phyloP scores from a whole-genome alignment of 176 grass and related monocot genomes.

The Musa troglodytarum region DNA sequence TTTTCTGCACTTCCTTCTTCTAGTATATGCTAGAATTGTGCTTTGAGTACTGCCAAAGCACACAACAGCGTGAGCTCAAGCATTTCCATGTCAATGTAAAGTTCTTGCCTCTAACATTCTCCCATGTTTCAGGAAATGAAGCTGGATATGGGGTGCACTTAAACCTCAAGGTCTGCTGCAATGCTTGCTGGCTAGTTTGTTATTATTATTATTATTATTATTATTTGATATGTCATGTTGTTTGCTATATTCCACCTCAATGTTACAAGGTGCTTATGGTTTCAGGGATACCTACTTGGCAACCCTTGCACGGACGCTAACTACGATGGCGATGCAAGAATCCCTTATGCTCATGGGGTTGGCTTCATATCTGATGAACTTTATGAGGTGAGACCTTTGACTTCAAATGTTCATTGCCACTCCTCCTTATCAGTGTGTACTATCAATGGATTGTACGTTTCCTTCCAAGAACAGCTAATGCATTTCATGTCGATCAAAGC shows the following conservation, averaged over 20 bases:
- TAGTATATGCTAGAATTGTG: no score
- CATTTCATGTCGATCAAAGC: not conserved
- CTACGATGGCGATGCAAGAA: constrained; percentile 26
- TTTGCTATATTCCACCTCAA: no score
- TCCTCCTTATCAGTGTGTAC: no score
- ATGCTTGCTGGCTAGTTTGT: not conserved
- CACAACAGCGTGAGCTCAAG: no score
- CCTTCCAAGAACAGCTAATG: not conserved
- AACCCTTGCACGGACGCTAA: constrained; percentile 42
- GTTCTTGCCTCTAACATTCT: no score
- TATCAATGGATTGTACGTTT: not conserved
- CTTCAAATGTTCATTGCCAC: not conserved
- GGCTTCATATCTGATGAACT: constrained; percentile 54
- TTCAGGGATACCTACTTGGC: constrained; percentile 55
- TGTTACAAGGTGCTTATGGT: no score
- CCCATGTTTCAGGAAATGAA: constrained; percentile 24
- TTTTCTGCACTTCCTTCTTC: no score
- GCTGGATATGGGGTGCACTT: constrained; percentile 5
- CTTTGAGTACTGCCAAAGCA: no score
- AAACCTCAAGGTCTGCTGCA: constrained; percentile 49
- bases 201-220: no score
- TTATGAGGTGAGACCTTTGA: constrained; percentile 33
- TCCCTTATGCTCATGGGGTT: constrained; percentile 55
- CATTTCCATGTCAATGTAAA: no score
- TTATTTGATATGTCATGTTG: no score